Conservation (phyloP, 2,329 filamentous ascomycete genomes). For the Scopulariopsis brevicaulis region DNA sequence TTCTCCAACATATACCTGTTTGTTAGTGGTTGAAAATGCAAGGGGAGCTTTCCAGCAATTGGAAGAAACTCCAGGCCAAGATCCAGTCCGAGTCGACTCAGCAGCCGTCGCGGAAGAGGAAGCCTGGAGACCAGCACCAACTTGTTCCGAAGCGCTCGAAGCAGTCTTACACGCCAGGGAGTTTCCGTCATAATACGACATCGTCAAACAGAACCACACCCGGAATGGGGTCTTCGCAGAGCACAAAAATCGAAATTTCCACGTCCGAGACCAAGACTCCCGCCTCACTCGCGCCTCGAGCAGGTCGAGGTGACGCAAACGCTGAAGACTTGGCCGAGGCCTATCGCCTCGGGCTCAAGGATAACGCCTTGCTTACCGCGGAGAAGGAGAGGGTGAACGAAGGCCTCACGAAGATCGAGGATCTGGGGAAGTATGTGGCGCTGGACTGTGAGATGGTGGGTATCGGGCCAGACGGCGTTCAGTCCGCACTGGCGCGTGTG, state of each 20-base stretch:
- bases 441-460: constrained; percentile 99
- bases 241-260: constrained; percentile 28
- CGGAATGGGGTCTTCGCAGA: constrained; percentile 42
- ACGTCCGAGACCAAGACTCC: constrained; percentile 23
- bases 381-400: constrained; percentile 47
- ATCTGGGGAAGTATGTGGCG: constrained; percentile 80
- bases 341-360: constrained; percentile 43
- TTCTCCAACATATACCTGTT: neutral
- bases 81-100: constrained; percentile 34
- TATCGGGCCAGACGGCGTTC: constrained; percentile 56
- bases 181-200: neutral
- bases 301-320: constrained; percentile 49
- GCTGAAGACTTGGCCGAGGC: constrained; percentile 48
- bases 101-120: constrained; percentile 26
- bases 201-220: neutral
- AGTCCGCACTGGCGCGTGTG: constrained; percentile 72
- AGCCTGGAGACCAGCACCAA: constrained; percentile 17
- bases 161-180: neutral
- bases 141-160: neutral
- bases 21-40: neutral
- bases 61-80: constrained; percentile 65
- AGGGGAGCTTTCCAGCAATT: constrained; percentile 51
- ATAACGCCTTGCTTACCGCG: constrained; percentile 34
- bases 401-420: constrained; percentile 47
- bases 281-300: constrained; percentile 47